Evolutionary conservation across 768 basidiomycete species (phyloP), one percentile per base, ranked within the genome.

Genomic region (Scleroderma citrinum): DNA sequence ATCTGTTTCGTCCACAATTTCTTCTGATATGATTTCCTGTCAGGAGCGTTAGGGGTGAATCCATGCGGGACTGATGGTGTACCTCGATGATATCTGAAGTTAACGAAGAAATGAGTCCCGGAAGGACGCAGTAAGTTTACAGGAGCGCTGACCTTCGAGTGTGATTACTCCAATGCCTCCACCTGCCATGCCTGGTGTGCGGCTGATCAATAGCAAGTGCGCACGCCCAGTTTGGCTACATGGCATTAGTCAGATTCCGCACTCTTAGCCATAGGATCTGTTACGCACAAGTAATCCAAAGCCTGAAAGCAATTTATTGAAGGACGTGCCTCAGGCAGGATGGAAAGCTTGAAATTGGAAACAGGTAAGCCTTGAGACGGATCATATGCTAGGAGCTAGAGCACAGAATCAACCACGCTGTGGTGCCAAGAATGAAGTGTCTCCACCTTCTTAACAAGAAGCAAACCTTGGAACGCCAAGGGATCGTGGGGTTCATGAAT

Each of bases 1-100:
- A 68, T 96, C 93, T 2, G 92, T 95, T 67, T 96, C 93, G 59
- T 95, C 93, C 26, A 95, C 87, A 47, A 96, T 95, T 64, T 96
- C 94, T 68, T 96, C 92, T 0, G 87, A 85, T 17, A 97, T 90
- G 53, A 98, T 96, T 76, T 95, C 93, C 77, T 90, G 67, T 54
- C 62, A 64, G 51, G 46, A 35, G 48, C 51, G 31, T 47, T 5
- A 48, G 10, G 11, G 24, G 42, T 23, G 48, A 32, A 30, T 14
- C 36, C 11, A 29, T 26, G 41, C 5, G 19, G 32, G 45, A 34
- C 12, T 44, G 40, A 52, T n/a, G 44, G 37, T 16, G 54, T 59
- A 78, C 81, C 64, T 90, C 87, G 50, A 90, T 88, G 55, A 90
- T 80, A 60, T 90, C 87, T 85, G 46, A 1, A 39, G 7, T 24